Conservation (phyloP, 2,329 filamentous ascomycete genomes). For the Aspergillus ochraceoroseus region DNA sequence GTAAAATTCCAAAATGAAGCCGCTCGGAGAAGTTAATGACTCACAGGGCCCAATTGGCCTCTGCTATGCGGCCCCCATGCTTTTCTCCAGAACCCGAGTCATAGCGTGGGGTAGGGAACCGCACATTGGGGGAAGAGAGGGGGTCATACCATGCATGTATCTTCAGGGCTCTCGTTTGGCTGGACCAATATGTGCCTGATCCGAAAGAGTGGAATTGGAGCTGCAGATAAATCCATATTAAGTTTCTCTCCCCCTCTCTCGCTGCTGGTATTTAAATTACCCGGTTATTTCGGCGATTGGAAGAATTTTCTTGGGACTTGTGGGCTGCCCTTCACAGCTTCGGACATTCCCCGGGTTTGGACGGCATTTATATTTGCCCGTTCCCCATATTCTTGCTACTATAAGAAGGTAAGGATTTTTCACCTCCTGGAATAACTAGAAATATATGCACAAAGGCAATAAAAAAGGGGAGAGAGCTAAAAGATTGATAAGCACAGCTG, state of each 20-base stretch:
- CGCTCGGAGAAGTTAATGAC: too few species aligned
- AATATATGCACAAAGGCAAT: too few species aligned
- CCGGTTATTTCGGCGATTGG: not conserved
- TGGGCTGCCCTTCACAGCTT: too few species aligned
- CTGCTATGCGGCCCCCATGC: slow-evolving; percentile 9
- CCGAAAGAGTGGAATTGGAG: slow-evolving; percentile 10
- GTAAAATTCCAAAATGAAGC: too few species aligned
- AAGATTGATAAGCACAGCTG: too few species aligned
- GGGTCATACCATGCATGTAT: slow-evolving; percentile 1
- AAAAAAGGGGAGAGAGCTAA: not conserved
- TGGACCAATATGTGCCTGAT: slow-evolving; percentile 9
- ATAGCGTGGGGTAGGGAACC: slow-evolving; percentile 17
- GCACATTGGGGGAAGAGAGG: slow-evolving; percentile 2
- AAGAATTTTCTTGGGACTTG: too few species aligned
- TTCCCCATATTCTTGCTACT: not conserved
- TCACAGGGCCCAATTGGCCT: too few species aligned
- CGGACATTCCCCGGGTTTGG: slow-evolving; percentile 16
- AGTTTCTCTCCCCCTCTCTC: not conserved
- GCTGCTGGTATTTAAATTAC: slow-evolving; percentile 14
- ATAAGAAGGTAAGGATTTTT: not conserved
- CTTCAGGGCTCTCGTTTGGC: not conserved
- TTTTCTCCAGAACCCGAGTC: slow-evolving; percentile 11
- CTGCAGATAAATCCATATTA: slow-evolving; percentile 3
- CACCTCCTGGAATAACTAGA: too few species aligned
- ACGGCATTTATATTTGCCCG: slow-evolving; percentile 10